Evolutionary conservation across 495 filamentous ascomycete species (phyloP), one percentile per base, ranked within the genome.

Genomic region (Podospora conica): DNA sequence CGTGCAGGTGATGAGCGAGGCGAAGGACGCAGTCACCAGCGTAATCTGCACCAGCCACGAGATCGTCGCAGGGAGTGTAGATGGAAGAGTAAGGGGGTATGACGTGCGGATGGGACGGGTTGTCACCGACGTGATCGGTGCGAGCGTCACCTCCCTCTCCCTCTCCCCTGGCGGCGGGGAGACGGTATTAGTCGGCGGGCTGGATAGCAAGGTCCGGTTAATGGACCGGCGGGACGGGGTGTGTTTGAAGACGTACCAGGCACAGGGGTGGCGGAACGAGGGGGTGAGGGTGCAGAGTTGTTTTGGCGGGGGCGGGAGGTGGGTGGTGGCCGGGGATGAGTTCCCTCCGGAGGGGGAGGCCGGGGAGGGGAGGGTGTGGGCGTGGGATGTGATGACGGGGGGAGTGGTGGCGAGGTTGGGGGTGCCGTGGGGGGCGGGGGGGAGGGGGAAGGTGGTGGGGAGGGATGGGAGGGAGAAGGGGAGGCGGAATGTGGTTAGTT

Each of bases 381-480:
- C 88, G 12, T 98, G 94, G 92, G 93, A 97, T 83, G 73, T 96
- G n/a, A 70, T 97, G 59, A 89, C 81, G 53, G 94, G 92, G 1
- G 85, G 87, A 61, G 71, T 89, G 53, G 80, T 89, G 61, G 82
- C 86, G 24, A 84, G 79, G 61, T 70, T 93, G 55, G 73, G 81
- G 53, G 87, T 84, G 72, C 86, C 84, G 75, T 77, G 82, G 80
- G 67, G 84, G 78, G 80, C 74, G 29, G 79, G 76, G 61, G 71
- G 67, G 0, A 73, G 70, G 59, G 84, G 77, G 77, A 82, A 68
- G 71, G 76, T 77, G 58, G 76, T 80, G 11, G 80, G 81, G n/a
- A 75, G 74, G 56, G 83, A 84, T 67, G 82, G 82, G 5, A 81
- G 80, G 69, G 79, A 80, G 60, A 84, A 81, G 73, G 78, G 81